Conservation (phyloP, 1,284 basidiomycete species). For the Papiliotrema terrestris region DNA sequence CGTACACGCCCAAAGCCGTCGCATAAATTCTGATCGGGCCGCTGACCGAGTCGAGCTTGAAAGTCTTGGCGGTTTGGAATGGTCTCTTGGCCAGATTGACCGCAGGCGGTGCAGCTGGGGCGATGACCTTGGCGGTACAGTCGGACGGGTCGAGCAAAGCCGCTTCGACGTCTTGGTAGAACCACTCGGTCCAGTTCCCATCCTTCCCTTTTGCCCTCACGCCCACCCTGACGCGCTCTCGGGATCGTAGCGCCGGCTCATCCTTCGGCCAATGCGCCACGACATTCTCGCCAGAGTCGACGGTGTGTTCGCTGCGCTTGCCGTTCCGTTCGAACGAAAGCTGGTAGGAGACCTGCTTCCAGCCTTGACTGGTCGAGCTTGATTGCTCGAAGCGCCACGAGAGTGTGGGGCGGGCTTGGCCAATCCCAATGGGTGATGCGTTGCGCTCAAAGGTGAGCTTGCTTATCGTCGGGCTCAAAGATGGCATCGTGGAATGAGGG, state of each 20-base stretch:
- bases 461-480: not conserved
- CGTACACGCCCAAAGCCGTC: slow-evolving; percentile 36
- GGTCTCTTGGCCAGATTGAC: slow-evolving; percentile 20
- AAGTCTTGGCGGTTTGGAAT: slow-evolving; percentile 10
- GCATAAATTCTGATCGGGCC: slow-evolving; percentile 20
- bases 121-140: slow-evolving; percentile 21
- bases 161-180: slow-evolving; percentile 18
- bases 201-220: slow-evolving; percentile 16
- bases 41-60: slow-evolving; percentile 1
- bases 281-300: slow-evolving; percentile 14
- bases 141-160: slow-evolving; percentile 22
- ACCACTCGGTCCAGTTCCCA: slow-evolving; percentile 15
- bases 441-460: slow-evolving; percentile 8
- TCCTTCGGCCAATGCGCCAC: slow-evolving; percentile 25
- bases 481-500: too few species aligned
- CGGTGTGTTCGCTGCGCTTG: slow-evolving; percentile 7
- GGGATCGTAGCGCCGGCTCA: slow-evolving; percentile 13
- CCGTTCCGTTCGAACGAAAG: slow-evolving; percentile 10
- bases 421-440: slow-evolving; percentile 7
- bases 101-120: not conserved
- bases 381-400: slow-evolving; percentile 28
- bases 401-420: slow-evolving; percentile 17
- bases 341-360: slow-evolving; percentile 30
- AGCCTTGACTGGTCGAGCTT: slow-evolving; percentile 7
- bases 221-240: slow-evolving; percentile 18